A percentile compares a stretch with the other conserved stretches of the same genome.
Conservation (phyloP, 352 stramenopile species). For the Pythium diclinum region DNA sequence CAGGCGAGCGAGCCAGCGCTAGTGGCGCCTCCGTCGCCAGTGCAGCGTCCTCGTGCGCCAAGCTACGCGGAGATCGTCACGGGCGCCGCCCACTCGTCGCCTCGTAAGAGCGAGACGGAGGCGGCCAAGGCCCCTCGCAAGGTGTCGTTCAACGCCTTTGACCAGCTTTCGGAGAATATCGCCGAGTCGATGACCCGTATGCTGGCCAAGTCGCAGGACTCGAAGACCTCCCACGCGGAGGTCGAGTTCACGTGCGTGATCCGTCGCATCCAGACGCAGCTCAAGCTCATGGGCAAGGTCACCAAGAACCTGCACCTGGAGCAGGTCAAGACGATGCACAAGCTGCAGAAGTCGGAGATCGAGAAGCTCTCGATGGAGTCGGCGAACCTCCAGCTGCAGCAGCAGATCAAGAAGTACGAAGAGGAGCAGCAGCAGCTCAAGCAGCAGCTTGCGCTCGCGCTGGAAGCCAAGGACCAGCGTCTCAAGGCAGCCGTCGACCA, state of each 20-base stretch:
- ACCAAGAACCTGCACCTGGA: conserved; percentile 35
- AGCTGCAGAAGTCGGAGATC: conserved; percentile 34
- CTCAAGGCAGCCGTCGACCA: conserved; percentile 12
- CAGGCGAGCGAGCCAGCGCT: not conserved
- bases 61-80: conserved; percentile 33
- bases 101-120: conserved; percentile 10
- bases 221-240: conserved; percentile 27
- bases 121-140: conserved; percentile 5
- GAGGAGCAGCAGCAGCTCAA: conserved; percentile 38
- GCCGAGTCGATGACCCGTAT: conserved; percentile 39
- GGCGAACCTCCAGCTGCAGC: conserved; percentile 30
- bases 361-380: conserved; percentile 35
- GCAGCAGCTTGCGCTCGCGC: conserved; percentile 20
- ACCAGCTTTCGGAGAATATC: conserved; percentile 33
- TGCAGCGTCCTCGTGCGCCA: conserved; percentile 17
- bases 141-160: conserved; percentile 24
- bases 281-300: conserved; percentile 44
- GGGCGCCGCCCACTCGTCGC: conserved; percentile 5
- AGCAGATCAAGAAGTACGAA: conserved; percentile 32
- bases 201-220: conserved; percentile 32
- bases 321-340: conserved; percentile 34
- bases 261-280: conserved; percentile 39
- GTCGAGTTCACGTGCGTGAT: conserved; percentile 39
- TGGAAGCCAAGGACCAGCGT: conserved; percentile 16
- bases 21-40: not conserved